Percentiles rank a stretch among this genome's conserved stretches.
These are phyloP conservation scores for Solanum ahanhuiri DNA, from an alignment of 257 asterid species.

Conservation along the genomic window DNA sequence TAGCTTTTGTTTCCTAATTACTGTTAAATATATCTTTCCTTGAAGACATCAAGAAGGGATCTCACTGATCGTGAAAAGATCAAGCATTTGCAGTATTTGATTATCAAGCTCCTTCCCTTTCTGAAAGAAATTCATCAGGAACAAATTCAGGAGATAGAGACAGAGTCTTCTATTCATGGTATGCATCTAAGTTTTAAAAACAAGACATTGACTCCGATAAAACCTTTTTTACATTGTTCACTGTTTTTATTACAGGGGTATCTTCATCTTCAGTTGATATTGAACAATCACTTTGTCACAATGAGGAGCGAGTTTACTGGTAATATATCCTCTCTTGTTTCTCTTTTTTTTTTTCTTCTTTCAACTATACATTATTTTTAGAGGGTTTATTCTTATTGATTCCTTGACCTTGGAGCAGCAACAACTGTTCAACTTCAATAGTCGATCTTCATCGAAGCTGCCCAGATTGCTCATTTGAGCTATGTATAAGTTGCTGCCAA, in stretches of 20 bases:
- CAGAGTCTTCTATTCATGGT: slow-evolving; percentile 57
- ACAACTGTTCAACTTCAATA: slow-evolving; percentile 89
- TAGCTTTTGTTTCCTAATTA: slow-evolving; percentile 6
- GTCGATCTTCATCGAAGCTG: slow-evolving; percentile 91
- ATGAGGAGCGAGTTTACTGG: slow-evolving; percentile 88
- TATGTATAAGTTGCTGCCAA: slow-evolving; percentile 64
- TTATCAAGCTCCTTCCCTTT: slow-evolving; percentile 50
- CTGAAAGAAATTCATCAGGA: slow-evolving; percentile 45
- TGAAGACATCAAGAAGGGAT: slow-evolving; percentile 53
- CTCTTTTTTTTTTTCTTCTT: background rate
- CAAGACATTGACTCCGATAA: background rate
- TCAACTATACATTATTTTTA: background rate
- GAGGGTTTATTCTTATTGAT: background rate
- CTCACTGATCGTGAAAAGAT: slow-evolving; percentile 37
- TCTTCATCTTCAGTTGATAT: slow-evolving; percentile 34
- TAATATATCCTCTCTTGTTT: slow-evolving; percentile 1
- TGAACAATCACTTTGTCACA: slow-evolving; percentile 37
- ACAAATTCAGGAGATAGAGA: slow-evolving; percentile 54
- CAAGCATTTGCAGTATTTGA: slow-evolving; percentile 58
- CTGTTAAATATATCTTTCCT: slow-evolving; percentile 5
- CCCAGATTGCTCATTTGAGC: slow-evolving; percentile 73
- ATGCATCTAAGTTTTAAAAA: background rate
- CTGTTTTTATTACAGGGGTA: slow-evolving; percentile 36
- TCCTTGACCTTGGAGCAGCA: slow-evolving; percentile 37
- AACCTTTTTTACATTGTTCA: background rate